Evolutionary conservation across 2,329 filamentous ascomycete species (phyloP).

Genomic region (Aspergillus brunneoviolaceus): DNA sequence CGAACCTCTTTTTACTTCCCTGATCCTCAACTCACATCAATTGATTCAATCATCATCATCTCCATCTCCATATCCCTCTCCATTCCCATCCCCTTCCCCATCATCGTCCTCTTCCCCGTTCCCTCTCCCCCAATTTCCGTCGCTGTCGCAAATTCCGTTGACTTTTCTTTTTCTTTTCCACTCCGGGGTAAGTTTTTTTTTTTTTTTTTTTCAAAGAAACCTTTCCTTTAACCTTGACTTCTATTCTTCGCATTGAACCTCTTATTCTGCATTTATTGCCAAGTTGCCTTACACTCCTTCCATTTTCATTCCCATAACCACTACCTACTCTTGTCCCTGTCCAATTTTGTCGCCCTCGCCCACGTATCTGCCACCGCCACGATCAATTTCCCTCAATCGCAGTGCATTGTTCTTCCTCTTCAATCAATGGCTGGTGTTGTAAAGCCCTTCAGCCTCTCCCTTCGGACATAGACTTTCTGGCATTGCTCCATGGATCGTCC

Average conservation of each 20-base stretch:
- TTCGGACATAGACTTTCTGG: background rate
- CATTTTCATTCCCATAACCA: background rate
- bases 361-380: background rate
- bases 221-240: too few relatives aligned
- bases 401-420: background rate
- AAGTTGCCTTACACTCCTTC: too few relatives aligned
- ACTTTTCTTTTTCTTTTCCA: background rate
- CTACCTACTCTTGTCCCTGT: background rate
- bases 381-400: background rate
- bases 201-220: background rate
- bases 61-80: background rate
- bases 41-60: background rate
- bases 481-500: background rate
- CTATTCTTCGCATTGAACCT: too few relatives aligned
- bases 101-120: background rate
- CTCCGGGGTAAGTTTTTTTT: background rate
- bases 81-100: background rate
- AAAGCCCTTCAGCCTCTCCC: background rate
- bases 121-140: background rate
- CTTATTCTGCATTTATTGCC: too few relatives aligned
- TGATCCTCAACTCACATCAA: constrained; percentile 7
- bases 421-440: background rate
- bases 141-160: background rate
- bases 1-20: constrained; percentile 19
- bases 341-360: background rate